phyloP scores from a whole-genome alignment of 306 rosid genomes.

The Trichosanthes cucumerina region DNA sequence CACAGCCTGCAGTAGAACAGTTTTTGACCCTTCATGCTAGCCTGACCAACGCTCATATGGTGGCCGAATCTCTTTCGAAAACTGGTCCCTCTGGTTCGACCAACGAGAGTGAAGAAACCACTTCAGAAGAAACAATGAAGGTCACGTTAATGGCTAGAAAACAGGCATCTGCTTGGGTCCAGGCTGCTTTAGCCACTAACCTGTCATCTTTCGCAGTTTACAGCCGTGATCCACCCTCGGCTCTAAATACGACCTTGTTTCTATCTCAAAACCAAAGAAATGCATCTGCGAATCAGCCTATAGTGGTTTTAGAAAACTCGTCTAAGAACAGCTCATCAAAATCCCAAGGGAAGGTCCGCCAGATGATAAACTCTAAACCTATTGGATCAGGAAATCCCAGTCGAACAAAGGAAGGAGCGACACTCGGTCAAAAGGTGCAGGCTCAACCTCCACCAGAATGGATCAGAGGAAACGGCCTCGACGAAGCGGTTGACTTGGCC shows the following conservation, averaged over 20 bases:
- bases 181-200: conserved; percentile 71
- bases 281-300: conserved; percentile 37
- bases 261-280: conserved; percentile 49
- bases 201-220: conserved; percentile 62
- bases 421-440: conserved; percentile 41
- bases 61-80: conserved; percentile 59
- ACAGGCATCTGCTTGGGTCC: conserved; percentile 74
- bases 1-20: conserved; percentile 74
- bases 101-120: conserved; percentile 42
- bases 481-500: conserved; percentile 54
- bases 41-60: conserved; percentile 37
- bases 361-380: conserved; percentile 27
- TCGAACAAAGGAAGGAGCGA: conserved; percentile 32
- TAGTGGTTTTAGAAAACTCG: conserved; percentile 58
- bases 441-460: conserved; percentile 54
- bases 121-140: conserved; percentile 53
- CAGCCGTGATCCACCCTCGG: conserved; percentile 35
- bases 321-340: conserved; percentile 40
- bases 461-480: conserved; percentile 63
- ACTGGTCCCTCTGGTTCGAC: conserved; percentile 32
- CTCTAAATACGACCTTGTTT: conserved; percentile 29
- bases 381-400: conserved; percentile 39
- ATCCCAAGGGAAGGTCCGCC: conserved; percentile 44
- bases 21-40: conserved; percentile 57
- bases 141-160: conserved; percentile 48